Percentiles rank a stretch among this genome's conserved stretches.
Evolutionary conservation across 1,284 basidiomycete genomes (phyloP).

Genomic region (Cryptococcus jaspeensis): DNA sequence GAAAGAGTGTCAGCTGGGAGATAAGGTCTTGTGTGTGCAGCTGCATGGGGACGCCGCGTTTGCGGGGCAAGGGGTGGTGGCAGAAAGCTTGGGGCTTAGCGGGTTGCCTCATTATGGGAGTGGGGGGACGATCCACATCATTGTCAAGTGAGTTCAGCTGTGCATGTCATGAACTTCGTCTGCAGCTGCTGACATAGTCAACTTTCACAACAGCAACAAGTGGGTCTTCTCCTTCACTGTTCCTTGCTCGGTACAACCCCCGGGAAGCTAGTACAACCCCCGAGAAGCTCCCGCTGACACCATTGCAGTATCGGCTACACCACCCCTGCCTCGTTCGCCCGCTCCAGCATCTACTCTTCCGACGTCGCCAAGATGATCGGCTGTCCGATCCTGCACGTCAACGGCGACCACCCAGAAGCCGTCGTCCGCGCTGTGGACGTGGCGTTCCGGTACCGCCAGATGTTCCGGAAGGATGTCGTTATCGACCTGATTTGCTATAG

Average conservation of each 20-base stretch:
- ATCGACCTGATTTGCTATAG: constrained; percentile 85
- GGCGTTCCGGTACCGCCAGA: constrained; percentile 76
- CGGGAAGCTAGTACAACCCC: neutral
- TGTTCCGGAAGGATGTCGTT: constrained; percentile 83
- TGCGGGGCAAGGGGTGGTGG: constrained; percentile 83
- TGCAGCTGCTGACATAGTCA: neutral
- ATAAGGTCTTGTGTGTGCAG: constrained; percentile 81
- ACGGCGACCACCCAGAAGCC: constrained; percentile 86
- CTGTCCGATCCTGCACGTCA: constrained; percentile 84
- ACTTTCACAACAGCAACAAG: constrained; percentile 14
- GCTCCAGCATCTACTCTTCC: constrained; percentile 82
- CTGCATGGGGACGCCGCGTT: constrained; percentile 88
- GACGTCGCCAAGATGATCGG: constrained; percentile 85
- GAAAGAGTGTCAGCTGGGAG: constrained; percentile 72
- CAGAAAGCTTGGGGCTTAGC: constrained; percentile 78
- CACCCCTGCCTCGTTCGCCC: constrained; percentile 74
- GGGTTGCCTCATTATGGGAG: constrained; percentile 84
- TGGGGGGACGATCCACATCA: constrained; percentile 81
- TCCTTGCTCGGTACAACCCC: too few relatives aligned
- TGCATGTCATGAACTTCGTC: neutral
- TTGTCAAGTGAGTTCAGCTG: constrained; percentile 71
- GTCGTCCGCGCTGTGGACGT: constrained; percentile 73
- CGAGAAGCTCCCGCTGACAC: neutral
- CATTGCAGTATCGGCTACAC: constrained; percentile 77
- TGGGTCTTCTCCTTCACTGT: constrained; percentile 10